These are phyloP conservation scores for Amanita thiersii DNA, from an alignment of 768 basidiomycete species.

Conservation along the genomic window DNA sequence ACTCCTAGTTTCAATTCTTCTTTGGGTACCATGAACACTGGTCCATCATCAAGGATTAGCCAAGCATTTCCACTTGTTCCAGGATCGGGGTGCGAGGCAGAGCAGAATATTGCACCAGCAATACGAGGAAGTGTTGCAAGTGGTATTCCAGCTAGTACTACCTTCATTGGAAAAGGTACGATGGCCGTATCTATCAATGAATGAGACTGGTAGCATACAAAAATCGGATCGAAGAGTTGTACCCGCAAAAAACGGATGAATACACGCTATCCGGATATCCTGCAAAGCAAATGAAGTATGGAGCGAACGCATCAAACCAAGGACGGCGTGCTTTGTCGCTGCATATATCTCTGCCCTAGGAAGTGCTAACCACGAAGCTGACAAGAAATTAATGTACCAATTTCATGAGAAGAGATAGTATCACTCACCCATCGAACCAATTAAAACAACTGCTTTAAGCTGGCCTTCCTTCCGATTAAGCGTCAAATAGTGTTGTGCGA, in stretches of 20 bases:
- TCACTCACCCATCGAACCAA: slow-evolving; percentile 45
- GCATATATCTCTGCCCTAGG: slow-evolving; percentile 37
- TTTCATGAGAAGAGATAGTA: neutral
- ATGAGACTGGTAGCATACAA: neutral
- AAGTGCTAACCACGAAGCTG: slow-evolving; percentile 43
- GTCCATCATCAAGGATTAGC: slow-evolving; percentile 42
- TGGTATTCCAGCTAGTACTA: slow-evolving; percentile 43
- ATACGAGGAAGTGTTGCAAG: slow-evolving; percentile 37
- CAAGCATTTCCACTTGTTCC: slow-evolving; percentile 38
- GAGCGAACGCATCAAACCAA: slow-evolving; percentile 45
- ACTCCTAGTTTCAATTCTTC: slow-evolving; percentile 43
- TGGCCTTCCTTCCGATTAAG: slow-evolving; percentile 25
- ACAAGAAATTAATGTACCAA: neutral
- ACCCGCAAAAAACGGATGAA: slow-evolving; percentile 52
- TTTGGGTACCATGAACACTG: slow-evolving; percentile 35
- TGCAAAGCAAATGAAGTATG: slow-evolving; percentile 23
- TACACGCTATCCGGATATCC: slow-evolving; percentile 35
- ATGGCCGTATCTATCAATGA: slow-evolving; percentile 37
- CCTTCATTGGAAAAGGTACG: slow-evolving; percentile 26
- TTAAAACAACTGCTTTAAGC: slow-evolving; percentile 42
- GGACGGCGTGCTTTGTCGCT: slow-evolving; percentile 45
- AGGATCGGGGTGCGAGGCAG: slow-evolving; percentile 36
- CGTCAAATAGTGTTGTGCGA: slow-evolving; percentile 43
- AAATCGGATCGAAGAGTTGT: slow-evolving; percentile 1
- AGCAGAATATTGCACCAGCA: slow-evolving; percentile 43